phyloP scores from a whole-genome alignment of 2,329 filamentous ascomycete genomes.

The Elsinoe australis region DNA sequence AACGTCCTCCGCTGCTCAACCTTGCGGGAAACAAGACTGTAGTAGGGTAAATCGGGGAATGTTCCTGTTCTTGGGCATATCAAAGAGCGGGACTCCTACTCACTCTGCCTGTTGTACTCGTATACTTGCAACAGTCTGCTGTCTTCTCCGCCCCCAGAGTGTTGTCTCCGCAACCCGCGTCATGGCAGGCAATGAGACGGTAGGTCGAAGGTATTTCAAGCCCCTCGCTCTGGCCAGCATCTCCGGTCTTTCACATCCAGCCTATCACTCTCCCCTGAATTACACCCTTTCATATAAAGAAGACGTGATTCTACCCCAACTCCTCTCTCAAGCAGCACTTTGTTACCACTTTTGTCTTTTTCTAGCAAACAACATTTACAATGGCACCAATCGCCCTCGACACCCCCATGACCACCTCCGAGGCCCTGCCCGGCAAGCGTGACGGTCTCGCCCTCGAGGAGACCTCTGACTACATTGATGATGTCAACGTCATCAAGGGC shows the following conservation, averaged over 20 bases:
- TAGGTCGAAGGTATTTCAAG: constrained; percentile 14
- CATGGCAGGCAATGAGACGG: constrained; percentile 1
- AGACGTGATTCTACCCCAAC: neutral
- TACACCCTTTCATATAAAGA: neutral
- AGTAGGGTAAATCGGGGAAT: neutral
- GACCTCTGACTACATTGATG: constrained; percentile 52
- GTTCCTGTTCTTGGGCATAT: neutral
- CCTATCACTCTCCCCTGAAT: constrained; percentile 8
- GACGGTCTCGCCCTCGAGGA: constrained; percentile 53
- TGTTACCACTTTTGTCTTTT: neutral
- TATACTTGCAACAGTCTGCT: neutral
- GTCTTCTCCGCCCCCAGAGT: constrained; percentile 11
- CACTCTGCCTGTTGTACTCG: neutral
- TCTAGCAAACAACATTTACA: constrained; percentile 20
- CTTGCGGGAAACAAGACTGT: neutral
- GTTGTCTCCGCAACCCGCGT: constrained; percentile 12
- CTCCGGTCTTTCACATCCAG: constrained; percentile 4
- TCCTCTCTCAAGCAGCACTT: constrained; percentile 3
- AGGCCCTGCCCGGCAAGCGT: constrained; percentile 42
- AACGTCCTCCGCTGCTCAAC: constrained; percentile 5
- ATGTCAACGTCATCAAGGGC: constrained; percentile 53
- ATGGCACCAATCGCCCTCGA: constrained; percentile 43
- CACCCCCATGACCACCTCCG: constrained; percentile 35
- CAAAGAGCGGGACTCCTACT: constrained; percentile 2
- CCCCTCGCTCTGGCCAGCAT: neutral